Evolutionary conservation across 306 rosid genomes (phyloP).

Genomic region (Arachis hypogaea): DNA sequence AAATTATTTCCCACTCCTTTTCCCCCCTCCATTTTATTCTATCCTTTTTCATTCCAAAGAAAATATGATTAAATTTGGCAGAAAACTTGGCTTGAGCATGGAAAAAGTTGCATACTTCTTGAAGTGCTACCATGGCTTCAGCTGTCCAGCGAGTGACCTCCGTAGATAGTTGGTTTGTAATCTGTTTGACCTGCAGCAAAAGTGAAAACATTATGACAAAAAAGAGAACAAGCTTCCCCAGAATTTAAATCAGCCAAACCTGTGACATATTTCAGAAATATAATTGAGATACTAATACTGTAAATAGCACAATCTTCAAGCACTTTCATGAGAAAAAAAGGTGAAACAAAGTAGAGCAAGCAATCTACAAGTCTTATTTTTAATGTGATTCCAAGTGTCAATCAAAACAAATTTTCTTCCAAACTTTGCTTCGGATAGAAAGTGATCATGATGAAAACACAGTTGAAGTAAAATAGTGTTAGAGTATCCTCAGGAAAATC

Average conservation of each 20-base stretch:
- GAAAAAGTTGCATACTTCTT: slow-evolving; percentile 64
- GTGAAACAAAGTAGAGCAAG: not conserved
- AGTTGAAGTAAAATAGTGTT: not conserved
- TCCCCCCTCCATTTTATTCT: slow-evolving; percentile 2
- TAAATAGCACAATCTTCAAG: slow-evolving; percentile 7
- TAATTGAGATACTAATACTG: not conserved
- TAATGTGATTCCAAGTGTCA: not conserved
- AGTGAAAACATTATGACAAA: slow-evolving; percentile 14
- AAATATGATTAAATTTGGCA: too few species aligned
- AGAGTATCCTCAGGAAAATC: not conserved
- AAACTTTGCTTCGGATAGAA: not conserved
- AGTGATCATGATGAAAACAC: not conserved
- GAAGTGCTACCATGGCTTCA: slow-evolving; percentile 74
- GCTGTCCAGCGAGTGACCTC: slow-evolving; percentile 67
- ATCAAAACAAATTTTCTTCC: not conserved
- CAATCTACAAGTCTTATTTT: not conserved
- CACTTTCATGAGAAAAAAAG: slow-evolving; percentile 18
- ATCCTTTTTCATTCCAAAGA: not conserved
- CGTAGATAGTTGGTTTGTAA: slow-evolving; percentile 48
- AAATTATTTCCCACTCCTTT: slow-evolving; percentile 5
- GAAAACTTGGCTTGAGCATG: slow-evolving; percentile 1
- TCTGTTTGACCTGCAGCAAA: slow-evolving; percentile 60
- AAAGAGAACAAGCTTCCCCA: not conserved
- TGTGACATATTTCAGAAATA: not conserved
- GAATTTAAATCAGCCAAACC: slow-evolving; percentile 17